These are phyloP conservation scores for Physcia stellaris DNA, from an alignment of 495 filamentous ascomycete genomes.

Conservation along the genomic window DNA sequence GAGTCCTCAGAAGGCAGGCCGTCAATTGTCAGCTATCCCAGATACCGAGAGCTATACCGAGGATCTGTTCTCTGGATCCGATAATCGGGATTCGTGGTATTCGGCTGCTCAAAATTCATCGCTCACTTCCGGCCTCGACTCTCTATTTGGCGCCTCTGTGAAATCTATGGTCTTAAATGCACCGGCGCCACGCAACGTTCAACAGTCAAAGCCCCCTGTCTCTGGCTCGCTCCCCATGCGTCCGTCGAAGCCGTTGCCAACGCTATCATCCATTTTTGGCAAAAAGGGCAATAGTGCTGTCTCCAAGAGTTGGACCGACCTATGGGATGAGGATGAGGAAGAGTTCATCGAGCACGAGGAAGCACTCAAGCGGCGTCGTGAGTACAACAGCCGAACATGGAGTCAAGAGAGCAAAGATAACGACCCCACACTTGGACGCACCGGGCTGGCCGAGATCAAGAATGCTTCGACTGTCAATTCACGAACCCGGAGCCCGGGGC, in stretches of 20 bases:
- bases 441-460: slow-evolving; percentile 25
- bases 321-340: slow-evolving; percentile 85
- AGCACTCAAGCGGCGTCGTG: slow-evolving; percentile 46
- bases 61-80: slow-evolving; percentile 76
- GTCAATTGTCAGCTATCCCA: slow-evolving; percentile 77
- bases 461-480: slow-evolving; percentile 6
- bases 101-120: slow-evolving; percentile 60
- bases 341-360: slow-evolving; percentile 44
- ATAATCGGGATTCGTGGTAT: slow-evolving; percentile 58
- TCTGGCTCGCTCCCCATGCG: slow-evolving; percentile 68
- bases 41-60: slow-evolving; percentile 71
- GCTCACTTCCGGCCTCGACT: slow-evolving; percentile 65
- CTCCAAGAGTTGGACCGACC: slow-evolving; percentile 94
- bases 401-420: slow-evolving; percentile 56
- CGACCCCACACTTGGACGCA: slow-evolving; percentile 22
- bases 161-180: slow-evolving; percentile 41
- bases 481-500: slow-evolving; percentile 12
- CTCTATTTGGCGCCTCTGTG: slow-evolving; percentile 54
- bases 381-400: slow-evolving; percentile 68
- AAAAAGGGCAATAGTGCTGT: slow-evolving; percentile 57
- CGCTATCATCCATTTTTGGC: slow-evolving; percentile 66
- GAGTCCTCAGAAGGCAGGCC: slow-evolving; percentile 55
- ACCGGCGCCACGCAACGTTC: slow-evolving; percentile 24
- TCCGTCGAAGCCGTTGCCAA: slow-evolving; percentile 46
- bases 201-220: slow-evolving; percentile 41